phyloP scores from a whole-genome alignment of 306 rosid species.

The Ochetophila trinervis region DNA sequence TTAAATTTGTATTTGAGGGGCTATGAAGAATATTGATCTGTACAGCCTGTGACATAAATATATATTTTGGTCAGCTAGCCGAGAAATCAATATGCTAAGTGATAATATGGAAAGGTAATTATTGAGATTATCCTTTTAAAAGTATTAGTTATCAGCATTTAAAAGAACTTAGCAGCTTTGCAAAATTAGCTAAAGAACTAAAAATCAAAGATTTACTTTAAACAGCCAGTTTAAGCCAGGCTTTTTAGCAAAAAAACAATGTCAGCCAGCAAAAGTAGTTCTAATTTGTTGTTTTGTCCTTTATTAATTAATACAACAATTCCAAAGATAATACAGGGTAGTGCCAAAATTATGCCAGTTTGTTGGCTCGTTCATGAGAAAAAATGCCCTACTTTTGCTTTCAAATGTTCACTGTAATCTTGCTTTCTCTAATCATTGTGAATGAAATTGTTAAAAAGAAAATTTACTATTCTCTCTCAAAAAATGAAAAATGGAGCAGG shows the following conservation, averaged over 20 bases:
- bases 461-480: not conserved
- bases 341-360: too few species aligned
- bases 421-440: not conserved
- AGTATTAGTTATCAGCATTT: not conserved
- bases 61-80: not conserved
- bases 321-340: not conserved
- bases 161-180: not conserved
- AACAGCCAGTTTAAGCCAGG: too few species aligned
- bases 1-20: slow-evolving; percentile 9
- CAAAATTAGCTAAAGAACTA: too few species aligned
- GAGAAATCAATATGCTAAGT: not conserved
- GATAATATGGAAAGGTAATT: slow-evolving; percentile 1
- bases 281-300: not conserved
- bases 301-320: not conserved
- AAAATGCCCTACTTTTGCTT: not conserved
- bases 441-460: not conserved
- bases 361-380: not conserved
- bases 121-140: not conserved
- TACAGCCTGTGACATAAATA: not conserved
- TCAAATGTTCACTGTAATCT: not conserved
- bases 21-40: not conserved
- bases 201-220: too few species aligned
- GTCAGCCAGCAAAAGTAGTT: too few species aligned
- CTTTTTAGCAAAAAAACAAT: too few species aligned
- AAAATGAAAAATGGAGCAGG: slow-evolving; percentile 42